These are phyloP conservation scores for Zygoascus flipseniorum DNA, from an alignment of 805 yeast species.

Conservation along the genomic window DNA sequence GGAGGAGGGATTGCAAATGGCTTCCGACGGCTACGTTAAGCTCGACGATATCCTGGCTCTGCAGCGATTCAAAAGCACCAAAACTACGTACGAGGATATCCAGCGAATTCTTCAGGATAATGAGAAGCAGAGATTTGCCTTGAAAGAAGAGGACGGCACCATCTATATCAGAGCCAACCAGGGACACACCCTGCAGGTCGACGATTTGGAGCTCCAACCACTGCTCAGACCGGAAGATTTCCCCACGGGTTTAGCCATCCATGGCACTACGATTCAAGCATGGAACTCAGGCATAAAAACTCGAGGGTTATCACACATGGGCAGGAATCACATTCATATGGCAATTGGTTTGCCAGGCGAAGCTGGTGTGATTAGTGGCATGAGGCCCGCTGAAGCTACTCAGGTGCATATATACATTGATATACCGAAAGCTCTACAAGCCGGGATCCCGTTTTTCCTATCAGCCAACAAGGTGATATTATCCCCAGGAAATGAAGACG, in stretches of 20 bases:
- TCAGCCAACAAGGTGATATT: slow-evolving; percentile 72
- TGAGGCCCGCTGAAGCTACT: slow-evolving; percentile 43
- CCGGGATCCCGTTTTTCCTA: slow-evolving; percentile 44
- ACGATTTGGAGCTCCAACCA: slow-evolving; percentile 34
- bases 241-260: slow-evolving; percentile 53
- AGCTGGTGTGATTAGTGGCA: slow-evolving; percentile 56
- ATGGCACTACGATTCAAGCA: slow-evolving; percentile 61
- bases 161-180: slow-evolving; percentile 74
- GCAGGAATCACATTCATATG: slow-evolving; percentile 78
- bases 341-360: slow-evolving; percentile 50
- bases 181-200: slow-evolving; percentile 66
- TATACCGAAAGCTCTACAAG: slow-evolving; percentile 37
- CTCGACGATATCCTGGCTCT: slow-evolving; percentile 45
- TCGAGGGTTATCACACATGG: slow-evolving; percentile 61
- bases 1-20: slow-evolving; percentile 57
- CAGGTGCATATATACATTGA: slow-evolving; percentile 58
- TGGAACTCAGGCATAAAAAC: slow-evolving; percentile 39
- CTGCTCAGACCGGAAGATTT: slow-evolving; percentile 33
- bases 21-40: slow-evolving; percentile 55
- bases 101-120: slow-evolving; percentile 52
- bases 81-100: slow-evolving; percentile 45
- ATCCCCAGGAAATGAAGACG: slow-evolving; percentile 51
- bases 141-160: slow-evolving; percentile 26
- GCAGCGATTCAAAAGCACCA: slow-evolving; percentile 45
- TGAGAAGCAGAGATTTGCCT: slow-evolving; percentile 61